Base-by-base conservation (phyloP, 495 filamentous ascomycete species). In the Aspergillus steynii region DNA sequence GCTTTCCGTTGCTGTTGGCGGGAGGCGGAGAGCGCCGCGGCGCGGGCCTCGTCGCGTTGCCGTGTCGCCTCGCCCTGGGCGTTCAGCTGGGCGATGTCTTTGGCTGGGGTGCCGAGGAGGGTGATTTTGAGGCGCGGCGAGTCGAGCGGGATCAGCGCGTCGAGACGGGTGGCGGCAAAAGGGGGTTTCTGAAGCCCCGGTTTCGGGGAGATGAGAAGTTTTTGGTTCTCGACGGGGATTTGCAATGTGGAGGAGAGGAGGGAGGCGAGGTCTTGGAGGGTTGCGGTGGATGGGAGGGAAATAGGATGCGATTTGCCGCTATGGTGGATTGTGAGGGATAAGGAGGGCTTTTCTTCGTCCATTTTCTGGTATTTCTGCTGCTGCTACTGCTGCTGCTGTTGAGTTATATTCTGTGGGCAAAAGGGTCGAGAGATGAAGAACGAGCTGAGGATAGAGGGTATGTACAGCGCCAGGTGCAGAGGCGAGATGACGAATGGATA, bases 221-320 rank as follows among this genome's bases (percentile, higher is more conserved):
- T 93, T 70, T 93, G 91, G 74, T 92, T 88, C 9, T 78, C 65
- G 28, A 75, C 62, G 3, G 90, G 88, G 59, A 95, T 88, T 56
- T 81, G 81, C 31, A 93, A 80, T 29, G 65, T 69, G 28, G 69
- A 64, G 53, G 85, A 71, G 63, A 90, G 81, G 29, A 70, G 65
- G 55, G 75, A 58, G 29, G 84, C 80, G 61, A 95, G 88, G 75
- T 91, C 88, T 70, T 81, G 74, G 49, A 90, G 81, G 60, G 90
- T 95, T 63, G 93, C 87, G 73, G 82, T 89, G 12, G 86, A 81
- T 29, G 82, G 85, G 59, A 85, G 74, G 3, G 70, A 89, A 34
- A 93, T 87, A 25, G 86, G 91, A 5, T 89, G 88, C 4, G 91
- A 87, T 53, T 73, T 93, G 70, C 84, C 82, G 68, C 87, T 86